Evolutionary conservation across 148 eudicot species (phyloP).

Genomic region (Vaccinium macrocarpon): DNA sequence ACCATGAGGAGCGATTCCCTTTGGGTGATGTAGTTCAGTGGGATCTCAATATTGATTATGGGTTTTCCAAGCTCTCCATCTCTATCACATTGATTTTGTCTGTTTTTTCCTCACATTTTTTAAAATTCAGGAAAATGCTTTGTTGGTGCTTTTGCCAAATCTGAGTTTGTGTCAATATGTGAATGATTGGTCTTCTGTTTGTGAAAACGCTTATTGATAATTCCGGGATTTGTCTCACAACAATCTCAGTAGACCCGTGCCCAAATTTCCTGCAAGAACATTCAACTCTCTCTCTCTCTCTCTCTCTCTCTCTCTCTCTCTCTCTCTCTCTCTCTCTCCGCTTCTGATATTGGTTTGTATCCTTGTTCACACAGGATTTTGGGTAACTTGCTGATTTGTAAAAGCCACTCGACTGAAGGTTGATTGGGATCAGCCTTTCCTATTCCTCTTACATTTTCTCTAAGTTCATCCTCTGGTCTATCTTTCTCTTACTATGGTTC

Average conservation of each 20-base stretch:
- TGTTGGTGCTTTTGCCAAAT: background rate
- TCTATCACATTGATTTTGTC: conserved; percentile 20
- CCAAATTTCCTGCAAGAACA: conserved; percentile 72
- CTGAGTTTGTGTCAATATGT: background rate
- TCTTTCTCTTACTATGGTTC: background rate
- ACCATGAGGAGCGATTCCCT: too few species aligned
- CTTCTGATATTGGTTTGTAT: conserved; percentile 11
- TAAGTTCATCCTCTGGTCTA: conserved; percentile 57
- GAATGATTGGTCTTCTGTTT: conserved; percentile 20
- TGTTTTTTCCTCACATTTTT: background rate
- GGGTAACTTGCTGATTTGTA: conserved; percentile 77
- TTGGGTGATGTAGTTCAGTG: too few species aligned
- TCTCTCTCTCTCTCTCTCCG: too few species aligned
- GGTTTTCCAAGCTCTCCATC: conserved; percentile 1
- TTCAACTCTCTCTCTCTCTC: conserved; percentile 39
- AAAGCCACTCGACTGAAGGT: conserved; percentile 52
- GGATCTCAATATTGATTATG: background rate
- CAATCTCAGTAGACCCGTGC: conserved; percentile 93
- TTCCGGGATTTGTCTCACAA: conserved; percentile 92
- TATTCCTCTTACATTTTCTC: conserved; percentile 55
- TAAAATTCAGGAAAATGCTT: background rate
- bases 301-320: too few species aligned
- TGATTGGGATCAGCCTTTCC: conserved; percentile 59
- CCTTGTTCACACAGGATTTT: conserved; percentile 38
- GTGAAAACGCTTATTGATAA: conserved; percentile 15